Conservation (phyloP, 2,329 filamentous ascomycete genomes). For the Hymenoscyphus albidus region DNA sequence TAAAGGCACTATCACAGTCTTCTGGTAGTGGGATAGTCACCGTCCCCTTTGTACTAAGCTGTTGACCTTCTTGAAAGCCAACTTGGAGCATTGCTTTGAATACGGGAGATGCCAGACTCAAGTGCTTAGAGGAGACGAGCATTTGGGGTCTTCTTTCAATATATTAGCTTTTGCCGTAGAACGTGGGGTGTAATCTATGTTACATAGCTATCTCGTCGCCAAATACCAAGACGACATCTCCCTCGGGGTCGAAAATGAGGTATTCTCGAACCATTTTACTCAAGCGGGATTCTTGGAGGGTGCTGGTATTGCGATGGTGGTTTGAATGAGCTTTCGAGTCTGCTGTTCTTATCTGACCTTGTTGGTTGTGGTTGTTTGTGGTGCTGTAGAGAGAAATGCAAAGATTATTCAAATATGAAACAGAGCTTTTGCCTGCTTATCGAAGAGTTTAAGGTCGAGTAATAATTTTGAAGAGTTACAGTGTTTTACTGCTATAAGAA, state of each 20-base stretch:
- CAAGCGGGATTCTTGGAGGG: neutral
- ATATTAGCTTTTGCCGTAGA: neutral
- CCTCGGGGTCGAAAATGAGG: neutral
- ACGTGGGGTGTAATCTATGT: too few species aligned
- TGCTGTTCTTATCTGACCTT: neutral
- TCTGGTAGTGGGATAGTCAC: neutral
- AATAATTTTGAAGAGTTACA: neutral
- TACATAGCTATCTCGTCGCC: neutral
- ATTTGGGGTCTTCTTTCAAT: neutral
- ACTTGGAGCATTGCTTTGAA: constrained; percentile 25
- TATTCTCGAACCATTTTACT: neutral
- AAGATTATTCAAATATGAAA: too few species aligned
- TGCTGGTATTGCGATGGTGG: neutral
- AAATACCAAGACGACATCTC: neutral
- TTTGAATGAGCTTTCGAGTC: neutral
- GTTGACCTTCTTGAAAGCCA: constrained; percentile 21
- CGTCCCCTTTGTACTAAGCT: neutral
- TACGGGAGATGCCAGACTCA: constrained; percentile 24
- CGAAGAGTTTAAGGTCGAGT: neutral
- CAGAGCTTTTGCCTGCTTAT: neutral
- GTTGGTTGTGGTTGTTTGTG: too few species aligned
- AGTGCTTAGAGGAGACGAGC: constrained; percentile 7
- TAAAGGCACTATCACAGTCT: neutral
- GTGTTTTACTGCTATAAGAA: neutral
- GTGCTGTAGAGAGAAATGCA: too few species aligned